These are phyloP conservation scores for Neonectria magnoliae DNA, from an alignment of 2,329 filamentous ascomycete species.

Conservation along the genomic window DNA sequence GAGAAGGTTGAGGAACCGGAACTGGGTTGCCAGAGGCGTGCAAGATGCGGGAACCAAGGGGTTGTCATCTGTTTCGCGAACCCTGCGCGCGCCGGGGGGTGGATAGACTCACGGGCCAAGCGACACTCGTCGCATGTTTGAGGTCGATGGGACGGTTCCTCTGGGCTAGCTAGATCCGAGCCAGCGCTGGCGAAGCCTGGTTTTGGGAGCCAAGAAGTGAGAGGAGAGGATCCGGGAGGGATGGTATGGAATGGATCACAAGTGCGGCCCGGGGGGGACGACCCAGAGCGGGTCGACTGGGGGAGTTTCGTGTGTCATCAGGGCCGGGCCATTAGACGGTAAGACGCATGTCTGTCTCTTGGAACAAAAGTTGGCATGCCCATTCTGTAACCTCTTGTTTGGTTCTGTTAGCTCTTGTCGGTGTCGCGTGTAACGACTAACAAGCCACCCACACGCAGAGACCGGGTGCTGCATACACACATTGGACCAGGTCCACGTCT, in stretches of 20 bases:
- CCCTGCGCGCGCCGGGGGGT: conserved; percentile 14
- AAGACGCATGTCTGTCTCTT: background rate
- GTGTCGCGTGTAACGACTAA: background rate
- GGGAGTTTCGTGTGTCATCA: conserved; percentile 36
- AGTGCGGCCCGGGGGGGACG: conserved; percentile 8
- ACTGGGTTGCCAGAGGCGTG: background rate
- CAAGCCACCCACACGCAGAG: background rate
- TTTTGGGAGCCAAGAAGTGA: conserved; percentile 7
- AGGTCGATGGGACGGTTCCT: conserved; percentile 59
- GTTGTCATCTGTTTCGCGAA: conserved; percentile 24
- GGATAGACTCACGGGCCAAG: conserved; percentile 34
- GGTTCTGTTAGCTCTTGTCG: background rate
- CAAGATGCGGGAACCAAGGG: conserved; percentile 21
- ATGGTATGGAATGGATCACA: conserved; percentile 22
- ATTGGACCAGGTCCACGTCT: background rate
- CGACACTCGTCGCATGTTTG: conserved; percentile 54
- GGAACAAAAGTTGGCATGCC: background rate
- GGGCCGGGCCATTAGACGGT: background rate
- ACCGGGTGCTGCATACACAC: background rate
- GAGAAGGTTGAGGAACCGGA: background rate
- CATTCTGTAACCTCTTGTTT: background rate
- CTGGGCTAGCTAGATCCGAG: conserved; percentile 28
- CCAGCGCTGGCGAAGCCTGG: conserved; percentile 9
- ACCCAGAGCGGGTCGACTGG: background rate
- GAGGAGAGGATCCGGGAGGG: conserved; percentile 17